Conservation (phyloP, 768 basidiomycete species). For the Amanita rubescens region DNA sequence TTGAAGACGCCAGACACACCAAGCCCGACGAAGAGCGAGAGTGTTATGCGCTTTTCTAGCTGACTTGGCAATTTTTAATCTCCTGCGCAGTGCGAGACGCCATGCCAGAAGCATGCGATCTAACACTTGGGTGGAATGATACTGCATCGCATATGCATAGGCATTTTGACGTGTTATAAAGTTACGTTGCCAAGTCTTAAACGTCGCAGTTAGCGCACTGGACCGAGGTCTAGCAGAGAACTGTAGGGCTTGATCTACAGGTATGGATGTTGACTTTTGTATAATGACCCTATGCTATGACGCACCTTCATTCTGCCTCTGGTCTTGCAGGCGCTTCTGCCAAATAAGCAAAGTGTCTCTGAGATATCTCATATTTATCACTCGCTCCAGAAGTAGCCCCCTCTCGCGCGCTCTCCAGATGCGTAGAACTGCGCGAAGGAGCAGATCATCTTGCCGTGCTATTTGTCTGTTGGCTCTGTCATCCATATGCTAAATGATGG, state of each 20-base stretch:
- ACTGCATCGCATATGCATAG: constrained; percentile 39
- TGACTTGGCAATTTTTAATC: constrained; percentile 42
- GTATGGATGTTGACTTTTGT: background rate
- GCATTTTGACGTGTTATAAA: constrained; percentile 39
- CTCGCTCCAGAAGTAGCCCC: constrained; percentile 48
- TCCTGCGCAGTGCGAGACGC: constrained; percentile 46
- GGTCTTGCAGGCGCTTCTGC: constrained; percentile 35
- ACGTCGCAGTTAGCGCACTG: constrained; percentile 23
- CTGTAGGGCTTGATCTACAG: constrained; percentile 39
- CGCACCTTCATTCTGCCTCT: constrained; percentile 40
- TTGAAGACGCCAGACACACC: constrained; percentile 41
- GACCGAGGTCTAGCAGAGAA: constrained; percentile 42
- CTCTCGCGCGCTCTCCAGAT: constrained; percentile 68
- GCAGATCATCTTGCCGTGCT: constrained; percentile 47
- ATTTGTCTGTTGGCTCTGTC: constrained; percentile 49
- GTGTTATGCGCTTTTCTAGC: constrained; percentile 48
- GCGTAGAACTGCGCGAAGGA: constrained; percentile 49
- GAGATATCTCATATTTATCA: constrained; percentile 37
- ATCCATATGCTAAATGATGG: constrained; percentile 39
- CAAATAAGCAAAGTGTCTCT: constrained; percentile 44
- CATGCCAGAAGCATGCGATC: constrained; percentile 42
- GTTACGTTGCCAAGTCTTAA: constrained; percentile 41
- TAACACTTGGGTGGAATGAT: constrained; percentile 33
- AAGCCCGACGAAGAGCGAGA: constrained; percentile 40
- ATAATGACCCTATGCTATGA: background rate